Evolutionary conservation across 1,284 basidiomycete species (phyloP), one percentile per base, ranked within the genome.

Genomic region (Cryptococcus sp.): DNA sequence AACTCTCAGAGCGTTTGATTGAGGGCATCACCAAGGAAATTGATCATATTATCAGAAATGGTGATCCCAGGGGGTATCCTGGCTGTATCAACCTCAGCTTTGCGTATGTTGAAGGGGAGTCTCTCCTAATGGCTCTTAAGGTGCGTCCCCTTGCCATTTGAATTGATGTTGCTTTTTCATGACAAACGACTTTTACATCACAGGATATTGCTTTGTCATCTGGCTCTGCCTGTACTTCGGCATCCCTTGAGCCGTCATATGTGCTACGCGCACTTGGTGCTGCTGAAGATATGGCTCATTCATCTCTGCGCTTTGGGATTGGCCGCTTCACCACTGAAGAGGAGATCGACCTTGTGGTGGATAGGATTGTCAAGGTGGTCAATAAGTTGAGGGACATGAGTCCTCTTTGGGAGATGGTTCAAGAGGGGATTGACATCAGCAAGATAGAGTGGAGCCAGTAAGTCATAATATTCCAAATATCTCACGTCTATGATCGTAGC

Each of bases 211-310:
- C 96, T 4, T 82, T 99, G 37, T 98, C 95, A 13, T 98, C 95
- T 1, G 96, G 96, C 49, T 96, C 92, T 68, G 96, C 96, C 11
- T 99, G 96, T 72, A 99, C 96, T 15, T 98, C 94, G 0, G 96
- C 96, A 2, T 98, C 95, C 15, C 82, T 99, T 52, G 96, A 99
- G 78, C 96, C 96, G 6, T 97, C 93, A 37, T 99, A 99, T 73
- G 96, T 99, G 12, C 85, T 99, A 28, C 87, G 96, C 58, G 96
- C 96, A 1, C 84, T 99, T 42, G 95, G 92, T 64, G 89, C 94
- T 44, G 90, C 93, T 33, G 96, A 99, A 77, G 96, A 98, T 71
- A 97, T 98, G 89, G 96, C 96, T 0, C 96, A 99, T 76, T 98
- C 94, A 12, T 96, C 92, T 16, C 82, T 99, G 52, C 87, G 96